Percentiles rank a stretch among this genome's conserved stretches.
Evolutionary conservation across 179 eudicot species (phyloP).

Genomic region (Spergularia azorica): DNA sequence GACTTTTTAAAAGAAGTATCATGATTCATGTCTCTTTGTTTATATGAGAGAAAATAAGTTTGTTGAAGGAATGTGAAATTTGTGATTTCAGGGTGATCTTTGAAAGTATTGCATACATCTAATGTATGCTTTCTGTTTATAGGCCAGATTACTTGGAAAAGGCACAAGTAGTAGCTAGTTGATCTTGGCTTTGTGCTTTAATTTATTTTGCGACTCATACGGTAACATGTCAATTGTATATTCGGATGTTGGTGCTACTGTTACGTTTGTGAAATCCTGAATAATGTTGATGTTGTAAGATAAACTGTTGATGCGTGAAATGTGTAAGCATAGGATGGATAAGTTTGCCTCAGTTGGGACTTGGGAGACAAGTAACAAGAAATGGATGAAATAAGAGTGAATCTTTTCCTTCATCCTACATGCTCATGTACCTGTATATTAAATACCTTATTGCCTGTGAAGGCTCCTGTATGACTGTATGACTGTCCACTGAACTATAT

Average conservation of each 20-base stretch:
- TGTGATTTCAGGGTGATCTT: not conserved
- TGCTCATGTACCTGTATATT: no score
- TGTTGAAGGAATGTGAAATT: not conserved
- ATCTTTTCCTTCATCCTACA: no score
- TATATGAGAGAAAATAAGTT: not conserved
- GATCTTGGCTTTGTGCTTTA: conserved; percentile 6
- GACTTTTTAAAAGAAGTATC: no score
- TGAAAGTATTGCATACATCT: not conserved
- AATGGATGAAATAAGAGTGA: no score
- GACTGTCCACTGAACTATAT: no score
- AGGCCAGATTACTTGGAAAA: not conserved
- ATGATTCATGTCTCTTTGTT: no score
- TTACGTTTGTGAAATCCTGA: not conserved
- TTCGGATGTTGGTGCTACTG: not conserved
- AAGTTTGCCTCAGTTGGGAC: not conserved
- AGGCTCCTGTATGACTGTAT: no score
- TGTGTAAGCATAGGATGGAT: not conserved
- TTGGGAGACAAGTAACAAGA: no score
- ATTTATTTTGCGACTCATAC: no score
- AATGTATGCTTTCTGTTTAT: not conserved
- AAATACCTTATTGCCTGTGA: no score
- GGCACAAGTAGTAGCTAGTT: not conserved
- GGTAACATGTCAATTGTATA: no score
- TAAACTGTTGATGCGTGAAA: no score
- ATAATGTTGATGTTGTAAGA: not conserved